These are phyloP conservation scores for Lyophyllum semitale DNA, from an alignment of 768 basidiomycete species.

Conservation along the genomic window DNA sequence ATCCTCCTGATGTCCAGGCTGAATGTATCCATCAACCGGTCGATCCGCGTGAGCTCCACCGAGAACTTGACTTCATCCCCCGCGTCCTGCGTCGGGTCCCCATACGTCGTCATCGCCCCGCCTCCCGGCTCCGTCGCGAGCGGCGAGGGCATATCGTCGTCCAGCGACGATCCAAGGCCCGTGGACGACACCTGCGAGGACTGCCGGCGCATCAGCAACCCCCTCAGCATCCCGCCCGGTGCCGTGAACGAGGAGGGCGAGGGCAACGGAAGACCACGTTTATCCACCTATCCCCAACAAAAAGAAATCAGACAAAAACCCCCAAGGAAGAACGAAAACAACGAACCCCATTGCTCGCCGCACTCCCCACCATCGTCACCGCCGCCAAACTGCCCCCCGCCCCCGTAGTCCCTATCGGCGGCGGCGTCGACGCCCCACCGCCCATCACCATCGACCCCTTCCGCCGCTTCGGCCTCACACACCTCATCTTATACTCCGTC, in stretches of 20 bases:
- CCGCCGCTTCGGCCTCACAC: slow-evolving; percentile 75
- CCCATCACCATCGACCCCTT: slow-evolving; percentile 47
- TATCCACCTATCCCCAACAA: slow-evolving; percentile 67
- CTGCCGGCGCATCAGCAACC: slow-evolving; percentile 87
- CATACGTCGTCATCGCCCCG: slow-evolving; percentile 68
- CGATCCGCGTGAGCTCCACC: slow-evolving; percentile 89
- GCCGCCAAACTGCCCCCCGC: slow-evolving; percentile 54
- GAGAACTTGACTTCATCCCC: slow-evolving; percentile 97
- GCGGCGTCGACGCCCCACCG: slow-evolving; percentile 38
- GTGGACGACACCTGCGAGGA: slow-evolving; percentile 72
- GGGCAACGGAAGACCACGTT: slow-evolving; percentile 84
- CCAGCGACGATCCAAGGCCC: slow-evolving; percentile 35
- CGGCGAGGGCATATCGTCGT: slow-evolving; percentile 43
- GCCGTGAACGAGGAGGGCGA: slow-evolving; percentile 70
- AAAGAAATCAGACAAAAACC: slow-evolving; percentile 4
- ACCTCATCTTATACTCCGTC: slow-evolving; percentile 88
- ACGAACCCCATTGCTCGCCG: slow-evolving; percentile 86
- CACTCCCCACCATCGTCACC: slow-evolving; percentile 76
- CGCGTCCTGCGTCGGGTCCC: slow-evolving; percentile 76
- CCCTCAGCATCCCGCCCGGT: slow-evolving; percentile 81
- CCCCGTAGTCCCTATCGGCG: slow-evolving; percentile 37
- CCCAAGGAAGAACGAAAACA: slow-evolving; percentile 5
- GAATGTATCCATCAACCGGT: slow-evolving; percentile 87
- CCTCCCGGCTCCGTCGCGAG: slow-evolving; percentile 42
- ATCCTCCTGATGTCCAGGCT: slow-evolving; percentile 90